Evolutionary conservation across 495 filamentous ascomycete genomes (phyloP), one percentile per base, ranked within the genome.

Genomic region (Aspergillus sclerotioniger): DNA sequence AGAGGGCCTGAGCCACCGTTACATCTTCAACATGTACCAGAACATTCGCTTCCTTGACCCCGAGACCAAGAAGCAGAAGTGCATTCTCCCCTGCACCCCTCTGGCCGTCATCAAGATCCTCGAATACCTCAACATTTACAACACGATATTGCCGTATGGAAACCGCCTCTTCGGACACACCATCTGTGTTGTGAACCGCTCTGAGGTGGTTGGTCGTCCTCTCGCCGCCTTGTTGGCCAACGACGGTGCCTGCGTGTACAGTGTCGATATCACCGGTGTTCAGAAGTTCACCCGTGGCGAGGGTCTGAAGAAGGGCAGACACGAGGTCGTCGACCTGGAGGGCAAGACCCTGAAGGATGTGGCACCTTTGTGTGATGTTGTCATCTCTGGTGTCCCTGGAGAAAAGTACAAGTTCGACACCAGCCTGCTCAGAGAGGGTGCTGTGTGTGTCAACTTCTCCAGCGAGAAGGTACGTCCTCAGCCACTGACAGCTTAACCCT

Each of bases 21-120:
- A 97, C 75, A 87, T 97, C 66, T 94, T 92, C 83, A 98, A 98
- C 81, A 96, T 98, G 91, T 98, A 97, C 79, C 89, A 97, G 79
- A 98, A 98, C 75, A 84, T 94, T 65, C 90, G 94, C 50, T 97
- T 91, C 77, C 80, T 98, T 33, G 94, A 98, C 76, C 76, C 82
- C 12, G 84, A 86, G 17, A 66, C 76, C 29, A 89, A 92, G 70
- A 76, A 74, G 45, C 88, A 90, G 71, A 98, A 98, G 72, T 93
- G 86, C 51, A 88, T 98, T 45, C 80, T 98, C 19, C 94, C 94
- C 13, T 98, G 94, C 79, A 98, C 94, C 1, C 94, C 94, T 19
- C 82, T 98, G 32, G 94, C 94, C 29, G 85, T 95, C 58, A 87
- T 98, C 74, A 98, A 98, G 82, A 91, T 96, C 61, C 83, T 98